Conservation (phyloP, 2,329 filamentous ascomycete genomes). For the Phialemoniopsis sp. region DNA sequence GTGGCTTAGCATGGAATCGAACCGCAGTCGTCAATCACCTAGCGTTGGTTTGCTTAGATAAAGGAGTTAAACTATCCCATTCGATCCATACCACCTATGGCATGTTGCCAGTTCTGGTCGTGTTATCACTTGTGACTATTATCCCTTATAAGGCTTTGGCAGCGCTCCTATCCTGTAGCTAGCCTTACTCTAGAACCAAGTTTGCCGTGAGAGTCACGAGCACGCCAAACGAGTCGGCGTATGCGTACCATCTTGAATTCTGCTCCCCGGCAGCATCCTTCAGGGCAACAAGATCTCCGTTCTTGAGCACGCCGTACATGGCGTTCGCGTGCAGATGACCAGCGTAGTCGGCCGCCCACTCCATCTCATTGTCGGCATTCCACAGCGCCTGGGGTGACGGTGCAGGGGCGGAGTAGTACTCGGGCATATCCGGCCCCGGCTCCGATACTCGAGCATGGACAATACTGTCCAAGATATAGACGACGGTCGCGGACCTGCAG, state of each 20-base stretch:
- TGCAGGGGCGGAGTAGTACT: conserved; percentile 4
- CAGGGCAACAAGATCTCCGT: conserved; percentile 5
- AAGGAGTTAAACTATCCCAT: too few relatives aligned
- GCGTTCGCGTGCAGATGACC: conserved; percentile 4
- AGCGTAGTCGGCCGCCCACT: conserved; percentile 4
- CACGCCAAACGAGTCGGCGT: conserved; percentile 6
- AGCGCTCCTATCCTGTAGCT: too few relatives aligned
- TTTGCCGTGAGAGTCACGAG: conserved; percentile 5
- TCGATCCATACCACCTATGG: too few relatives aligned
- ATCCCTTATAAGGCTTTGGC: too few relatives aligned
- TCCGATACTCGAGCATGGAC: conserved; percentile 3
- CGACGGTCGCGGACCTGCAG: conserved; percentile 2
- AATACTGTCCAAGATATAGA: conserved; percentile 4
- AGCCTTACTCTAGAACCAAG: too few relatives aligned
- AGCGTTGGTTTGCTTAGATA: too few relatives aligned
- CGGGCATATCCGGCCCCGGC: conserved; percentile 1
- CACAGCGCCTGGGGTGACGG: conserved; percentile 4
- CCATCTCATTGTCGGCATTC: conserved; percentile 5
- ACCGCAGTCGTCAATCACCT: too few relatives aligned
- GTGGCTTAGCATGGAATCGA: too few relatives aligned
- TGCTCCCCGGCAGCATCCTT: conserved; percentile 3
- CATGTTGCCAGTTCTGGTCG: too few relatives aligned
- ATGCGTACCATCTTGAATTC: conserved; percentile 6
- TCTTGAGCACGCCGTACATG: conserved; percentile 5
- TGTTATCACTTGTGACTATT: too few relatives aligned